Evolutionary conservation across 225 moss, liverwort and hornwort genomes (phyloP).

Genomic region (Sphagnum tenellum): DNA sequence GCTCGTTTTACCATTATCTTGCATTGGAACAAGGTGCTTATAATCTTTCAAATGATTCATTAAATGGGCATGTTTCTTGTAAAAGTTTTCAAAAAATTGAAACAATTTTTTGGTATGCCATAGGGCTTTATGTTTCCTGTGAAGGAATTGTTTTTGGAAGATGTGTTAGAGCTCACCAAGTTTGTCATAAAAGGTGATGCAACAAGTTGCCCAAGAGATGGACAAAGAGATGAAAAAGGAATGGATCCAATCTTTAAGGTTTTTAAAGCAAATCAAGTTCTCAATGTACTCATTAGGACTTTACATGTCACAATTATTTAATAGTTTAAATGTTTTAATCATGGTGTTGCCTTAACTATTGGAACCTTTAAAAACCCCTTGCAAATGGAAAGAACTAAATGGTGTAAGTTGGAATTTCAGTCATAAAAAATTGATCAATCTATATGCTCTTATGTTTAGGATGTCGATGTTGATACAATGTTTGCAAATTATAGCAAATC

Average conservation of each 20-base stretch:
- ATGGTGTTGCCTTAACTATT: no score
- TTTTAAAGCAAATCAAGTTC: constrained; percentile 36
- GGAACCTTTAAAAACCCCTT: no score
- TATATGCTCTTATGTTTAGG: constrained; percentile 10
- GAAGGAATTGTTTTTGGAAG: constrained; percentile 62
- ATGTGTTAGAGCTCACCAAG: constrained; percentile 51
- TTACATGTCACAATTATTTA: no score
- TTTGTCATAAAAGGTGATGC: constrained; percentile 27
- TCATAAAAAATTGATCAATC: not conserved
- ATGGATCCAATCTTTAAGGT: constrained; percentile 39
- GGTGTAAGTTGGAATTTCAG: no score
- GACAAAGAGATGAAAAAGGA: constrained; percentile 43
- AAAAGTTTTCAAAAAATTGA: not conserved
- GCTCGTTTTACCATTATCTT: no score
- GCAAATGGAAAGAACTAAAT: no score
- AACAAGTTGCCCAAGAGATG: constrained; percentile 37
- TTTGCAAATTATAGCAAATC: constrained; percentile 37
- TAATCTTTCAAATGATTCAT: no score
- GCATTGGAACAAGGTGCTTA: no score
- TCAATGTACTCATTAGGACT: not conserved
- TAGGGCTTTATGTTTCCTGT: constrained; percentile 72
- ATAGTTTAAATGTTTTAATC: no score
- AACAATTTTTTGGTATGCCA: not conserved
- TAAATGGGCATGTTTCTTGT: no score
- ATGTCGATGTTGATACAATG: constrained; percentile 37